These are phyloP conservation scores for Bipolaris victoriae DNA, from an alignment of 2,329 filamentous ascomycete species.

Conservation along the genomic window DNA sequence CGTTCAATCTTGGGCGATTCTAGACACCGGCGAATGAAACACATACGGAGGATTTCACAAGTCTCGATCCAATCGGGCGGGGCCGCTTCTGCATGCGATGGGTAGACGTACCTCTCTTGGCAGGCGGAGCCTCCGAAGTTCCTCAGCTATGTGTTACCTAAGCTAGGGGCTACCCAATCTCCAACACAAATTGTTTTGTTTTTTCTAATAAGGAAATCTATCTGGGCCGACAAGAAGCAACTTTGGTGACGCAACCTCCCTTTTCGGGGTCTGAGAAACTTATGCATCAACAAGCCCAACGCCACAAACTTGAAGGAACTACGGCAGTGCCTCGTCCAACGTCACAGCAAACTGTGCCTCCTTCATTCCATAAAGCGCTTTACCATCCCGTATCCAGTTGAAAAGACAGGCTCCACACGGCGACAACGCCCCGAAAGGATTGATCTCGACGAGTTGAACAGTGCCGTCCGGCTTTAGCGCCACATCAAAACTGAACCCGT, in stretches of 20 bases:
- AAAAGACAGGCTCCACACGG: slow-evolving; percentile 57
- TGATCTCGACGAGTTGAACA: slow-evolving; percentile 53
- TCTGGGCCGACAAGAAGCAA: too few species aligned
- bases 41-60: neutral
- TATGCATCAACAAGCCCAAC: neutral
- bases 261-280: neutral
- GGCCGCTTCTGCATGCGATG: neutral
- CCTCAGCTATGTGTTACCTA: neutral
- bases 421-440: slow-evolving; percentile 54
- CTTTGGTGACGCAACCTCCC: too few species aligned
- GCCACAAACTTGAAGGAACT: neutral
- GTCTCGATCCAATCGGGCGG: neutral
- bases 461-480: slow-evolving; percentile 42
- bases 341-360: slow-evolving; percentile 12
- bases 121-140: neutral
- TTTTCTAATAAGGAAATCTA: too few species aligned
- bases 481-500: slow-evolving; percentile 56
- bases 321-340: slow-evolving; percentile 4
- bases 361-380: slow-evolving; percentile 47
- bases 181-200: neutral
- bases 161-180: neutral
- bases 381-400: slow-evolving; percentile 52
- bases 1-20: neutral
- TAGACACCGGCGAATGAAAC: neutral
- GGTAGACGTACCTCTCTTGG: neutral